These are phyloP conservation scores for Gremmenia infestans DNA, from an alignment of 2,329 filamentous ascomycete genomes.

Conservation along the genomic window DNA sequence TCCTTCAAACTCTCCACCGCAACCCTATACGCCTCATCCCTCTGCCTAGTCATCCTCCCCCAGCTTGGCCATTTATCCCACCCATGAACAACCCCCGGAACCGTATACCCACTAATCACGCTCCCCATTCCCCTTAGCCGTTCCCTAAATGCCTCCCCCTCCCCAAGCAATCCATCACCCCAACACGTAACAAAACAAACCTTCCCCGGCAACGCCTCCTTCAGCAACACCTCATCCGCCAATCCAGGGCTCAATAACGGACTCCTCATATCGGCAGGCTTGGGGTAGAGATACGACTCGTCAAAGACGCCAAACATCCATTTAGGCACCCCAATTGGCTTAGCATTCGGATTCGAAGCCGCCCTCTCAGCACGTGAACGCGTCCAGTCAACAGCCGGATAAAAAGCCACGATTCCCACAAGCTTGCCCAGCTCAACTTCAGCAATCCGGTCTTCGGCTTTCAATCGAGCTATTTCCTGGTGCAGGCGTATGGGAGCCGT, in stretches of 20 bases:
- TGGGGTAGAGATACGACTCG: slow-evolving; percentile 13
- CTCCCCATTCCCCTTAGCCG: slow-evolving; percentile 20
- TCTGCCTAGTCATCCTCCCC: slow-evolving; percentile 9
- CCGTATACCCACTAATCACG: slow-evolving; percentile 17
- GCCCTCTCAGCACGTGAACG: slow-evolving; percentile 4
- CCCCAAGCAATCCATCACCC: slow-evolving; percentile 18
- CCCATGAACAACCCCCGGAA: slow-evolving; percentile 19
- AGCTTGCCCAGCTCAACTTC: slow-evolving; percentile 5
- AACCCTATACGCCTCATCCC: slow-evolving; percentile 19
- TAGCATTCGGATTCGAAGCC: slow-evolving; percentile 6
- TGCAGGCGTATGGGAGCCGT: slow-evolving; percentile 9
- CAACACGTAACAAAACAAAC: slow-evolving; percentile 22
- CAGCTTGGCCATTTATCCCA: slow-evolving; percentile 24
- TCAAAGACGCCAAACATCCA: slow-evolving; percentile 13
- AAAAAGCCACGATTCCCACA: slow-evolving; percentile 12
- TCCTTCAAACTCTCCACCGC: slow-evolving; percentile 13
- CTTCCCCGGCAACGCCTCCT: slow-evolving; percentile 14
- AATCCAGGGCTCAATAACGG: slow-evolving; percentile 17
- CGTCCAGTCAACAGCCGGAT: slow-evolving; percentile 12
- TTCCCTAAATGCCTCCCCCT: slow-evolving; percentile 20
- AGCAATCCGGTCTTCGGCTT: neutral
- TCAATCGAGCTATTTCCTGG: slow-evolving; percentile 5
- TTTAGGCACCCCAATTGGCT: slow-evolving; percentile 4
- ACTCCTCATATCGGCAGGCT: slow-evolving; percentile 4
- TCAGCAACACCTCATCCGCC: slow-evolving; percentile 16